Percentiles rank a stretch among this genome's conserved stretches.
Conservation (phyloP, 2,329 filamentous ascomycete genomes). For the Colletotrichum gloeosporioides region DNA sequence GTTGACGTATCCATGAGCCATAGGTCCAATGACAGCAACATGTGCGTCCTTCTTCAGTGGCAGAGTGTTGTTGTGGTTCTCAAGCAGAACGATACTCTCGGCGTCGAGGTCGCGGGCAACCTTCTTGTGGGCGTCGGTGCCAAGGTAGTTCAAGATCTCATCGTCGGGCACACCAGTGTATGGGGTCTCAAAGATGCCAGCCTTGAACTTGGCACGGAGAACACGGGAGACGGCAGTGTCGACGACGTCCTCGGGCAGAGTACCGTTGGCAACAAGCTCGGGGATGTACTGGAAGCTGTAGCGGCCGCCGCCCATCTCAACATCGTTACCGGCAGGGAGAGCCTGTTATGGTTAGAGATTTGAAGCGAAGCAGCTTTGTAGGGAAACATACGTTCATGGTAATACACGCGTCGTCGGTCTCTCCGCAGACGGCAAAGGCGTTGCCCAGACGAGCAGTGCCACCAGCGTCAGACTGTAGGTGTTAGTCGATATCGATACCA, state of each 20-base stretch:
- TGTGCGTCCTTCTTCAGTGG: conserved; percentile 68
- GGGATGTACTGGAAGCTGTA: conserved; percentile 74
- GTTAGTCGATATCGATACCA: not conserved
- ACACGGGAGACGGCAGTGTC: conserved; percentile 70
- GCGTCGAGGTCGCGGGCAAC: conserved; percentile 68
- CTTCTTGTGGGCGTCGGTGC: conserved; percentile 62
- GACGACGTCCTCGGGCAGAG: conserved; percentile 63
- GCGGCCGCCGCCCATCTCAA: conserved; percentile 79
- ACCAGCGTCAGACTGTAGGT: conserved; percentile 61
- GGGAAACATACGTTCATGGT: conserved; percentile 54
- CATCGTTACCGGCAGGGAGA: conserved; percentile 72
- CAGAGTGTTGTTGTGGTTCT: conserved; percentile 60
- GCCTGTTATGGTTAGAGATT: conserved; percentile 37
- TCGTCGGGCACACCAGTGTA: conserved; percentile 63
- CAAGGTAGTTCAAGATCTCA: conserved; percentile 63
- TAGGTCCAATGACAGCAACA: conserved; percentile 76
- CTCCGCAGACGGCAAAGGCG: conserved; percentile 67
- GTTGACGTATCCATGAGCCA: conserved; percentile 75
- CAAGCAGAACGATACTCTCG: conserved; percentile 66
- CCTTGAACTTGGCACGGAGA: conserved; percentile 70
- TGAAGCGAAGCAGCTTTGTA: not conserved
- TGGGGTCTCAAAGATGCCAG: conserved; percentile 75
- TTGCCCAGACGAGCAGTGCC: conserved; percentile 72
- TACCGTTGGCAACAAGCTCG: conserved; percentile 65
- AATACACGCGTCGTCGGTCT: conserved; percentile 68